These are phyloP conservation scores for Aspergillus costaricaensis DNA, from an alignment of 2,329 filamentous ascomycete genomes.

Conservation along the genomic window DNA sequence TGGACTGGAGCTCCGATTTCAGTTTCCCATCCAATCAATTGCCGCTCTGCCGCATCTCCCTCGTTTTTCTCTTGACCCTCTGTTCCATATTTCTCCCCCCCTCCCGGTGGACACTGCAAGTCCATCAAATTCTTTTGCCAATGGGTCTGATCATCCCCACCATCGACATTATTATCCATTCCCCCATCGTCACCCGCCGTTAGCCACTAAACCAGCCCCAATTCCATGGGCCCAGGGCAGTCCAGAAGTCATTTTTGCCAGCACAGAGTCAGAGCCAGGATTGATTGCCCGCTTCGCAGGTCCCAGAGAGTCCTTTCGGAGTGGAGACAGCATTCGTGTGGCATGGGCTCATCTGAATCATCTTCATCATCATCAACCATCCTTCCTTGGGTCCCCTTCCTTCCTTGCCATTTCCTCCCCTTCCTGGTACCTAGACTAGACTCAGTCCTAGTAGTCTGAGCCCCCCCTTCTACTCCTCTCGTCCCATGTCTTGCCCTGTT, in stretches of 20 bases:
- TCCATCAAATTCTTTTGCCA: slow-evolving; percentile 7
- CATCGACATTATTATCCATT: slow-evolving; percentile 12
- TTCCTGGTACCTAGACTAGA: slow-evolving; percentile 13
- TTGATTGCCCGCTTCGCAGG: background rate
- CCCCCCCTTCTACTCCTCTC: slow-evolving; percentile 9
- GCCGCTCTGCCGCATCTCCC: background rate
- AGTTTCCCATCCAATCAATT: slow-evolving; percentile 16
- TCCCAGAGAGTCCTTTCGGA: background rate
- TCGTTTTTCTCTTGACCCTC: background rate
- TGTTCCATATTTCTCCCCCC: background rate
- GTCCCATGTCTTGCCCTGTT: slow-evolving; percentile 17
- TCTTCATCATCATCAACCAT: slow-evolving; percentile 3
- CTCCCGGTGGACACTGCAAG: slow-evolving; percentile 3
- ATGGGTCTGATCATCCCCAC: slow-evolving; percentile 23
- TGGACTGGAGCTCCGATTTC: slow-evolving; percentile 11
- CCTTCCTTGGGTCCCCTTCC: slow-evolving; percentile 10
- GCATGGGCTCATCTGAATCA: slow-evolving; percentile 25
- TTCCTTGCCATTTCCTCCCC: slow-evolving; percentile 18
- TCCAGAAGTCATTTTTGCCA: slow-evolving; percentile 7
- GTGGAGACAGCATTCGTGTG: slow-evolving; percentile 20
- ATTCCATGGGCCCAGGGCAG: slow-evolving; percentile 5
- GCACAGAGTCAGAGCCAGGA: slow-evolving; percentile 12
- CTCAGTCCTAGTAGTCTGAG: slow-evolving; percentile 9
- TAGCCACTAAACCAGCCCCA: background rate
- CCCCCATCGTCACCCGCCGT: slow-evolving; percentile 7